These are phyloP conservation scores for Conidiobolus incongruus DNA, from an alignment of 371 early-diverging fungal genomes.

Conservation along the genomic window DNA sequence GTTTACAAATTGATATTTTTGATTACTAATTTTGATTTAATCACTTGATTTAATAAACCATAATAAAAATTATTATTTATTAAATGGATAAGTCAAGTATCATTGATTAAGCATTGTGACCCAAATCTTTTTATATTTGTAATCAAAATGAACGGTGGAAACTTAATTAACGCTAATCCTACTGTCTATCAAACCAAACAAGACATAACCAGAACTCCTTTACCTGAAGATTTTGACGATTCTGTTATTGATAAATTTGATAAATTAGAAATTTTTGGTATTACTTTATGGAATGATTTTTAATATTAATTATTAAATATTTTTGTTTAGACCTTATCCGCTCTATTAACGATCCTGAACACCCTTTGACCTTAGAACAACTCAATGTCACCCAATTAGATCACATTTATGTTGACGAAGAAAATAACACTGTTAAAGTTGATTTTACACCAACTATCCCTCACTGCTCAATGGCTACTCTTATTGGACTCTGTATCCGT, in stretches of 20 bases:
- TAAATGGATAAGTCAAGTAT: too few species aligned
- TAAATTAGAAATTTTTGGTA: conserved; percentile 1
- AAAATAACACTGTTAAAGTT: conserved; percentile 33
- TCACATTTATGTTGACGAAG: conserved; percentile 58
- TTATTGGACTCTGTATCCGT: conserved; percentile 96
- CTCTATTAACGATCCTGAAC: conserved; percentile 97
- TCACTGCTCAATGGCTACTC: conserved; percentile 98
- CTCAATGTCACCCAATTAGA: conserved; percentile 76
- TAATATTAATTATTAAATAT: background rate
- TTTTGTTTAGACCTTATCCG: conserved; percentile 60
- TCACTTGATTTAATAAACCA: too few species aligned
- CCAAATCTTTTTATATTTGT: too few species aligned
- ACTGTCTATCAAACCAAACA: background rate
- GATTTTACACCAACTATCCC: conserved; percentile 97
- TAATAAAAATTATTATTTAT: too few species aligned
- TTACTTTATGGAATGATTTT: background rate
- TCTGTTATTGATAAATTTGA: background rate
- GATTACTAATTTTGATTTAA: too few species aligned
- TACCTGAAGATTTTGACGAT: background rate
- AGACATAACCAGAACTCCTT: background rate
- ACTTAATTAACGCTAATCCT: conserved; percentile 3
- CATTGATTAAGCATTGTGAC: too few species aligned
- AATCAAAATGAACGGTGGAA: background rate
- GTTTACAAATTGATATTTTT: too few species aligned
- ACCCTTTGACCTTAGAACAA: conserved; percentile 90